Evolutionary conservation across 192 early-diverging fungal genomes (phyloP).

Genomic region (Coemansia sp.): DNA sequence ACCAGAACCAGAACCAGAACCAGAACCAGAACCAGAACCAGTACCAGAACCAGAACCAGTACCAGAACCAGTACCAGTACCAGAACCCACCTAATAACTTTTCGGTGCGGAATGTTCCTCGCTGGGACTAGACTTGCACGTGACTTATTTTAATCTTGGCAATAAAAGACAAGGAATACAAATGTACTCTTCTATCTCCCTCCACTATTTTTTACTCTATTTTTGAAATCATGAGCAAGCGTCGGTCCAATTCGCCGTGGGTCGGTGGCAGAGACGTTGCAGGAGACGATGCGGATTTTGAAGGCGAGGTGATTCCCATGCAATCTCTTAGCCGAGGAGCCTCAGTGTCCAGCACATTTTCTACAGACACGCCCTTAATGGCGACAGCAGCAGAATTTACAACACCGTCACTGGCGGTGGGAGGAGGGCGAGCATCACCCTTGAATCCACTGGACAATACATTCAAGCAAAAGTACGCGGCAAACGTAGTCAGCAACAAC

Average conservation of each 20-base stretch:
- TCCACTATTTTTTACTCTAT: neutral
- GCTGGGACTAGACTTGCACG: slow-evolving; percentile 26
- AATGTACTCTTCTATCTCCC: neutral
- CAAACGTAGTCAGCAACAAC: slow-evolving; percentile 86
- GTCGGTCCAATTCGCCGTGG: slow-evolving; percentile 16
- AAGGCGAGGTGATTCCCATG: slow-evolving; percentile 35
- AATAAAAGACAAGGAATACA: neutral
- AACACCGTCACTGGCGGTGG: neutral
- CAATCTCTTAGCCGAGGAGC: slow-evolving; percentile 31
- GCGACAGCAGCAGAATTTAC: slow-evolving; percentile 20
- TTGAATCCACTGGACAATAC: slow-evolving; percentile 45
- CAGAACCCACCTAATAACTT: slow-evolving; percentile 1
- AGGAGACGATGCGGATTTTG: neutral
- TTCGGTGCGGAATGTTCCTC: slow-evolving; percentile 23
- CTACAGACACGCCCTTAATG: slow-evolving; percentile 50
- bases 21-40: neutral
- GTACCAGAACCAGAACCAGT: neutral
- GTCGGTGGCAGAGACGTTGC: slow-evolving; percentile 2
- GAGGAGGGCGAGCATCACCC: slow-evolving; percentile 32
- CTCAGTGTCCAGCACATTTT: slow-evolving; percentile 33
- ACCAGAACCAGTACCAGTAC: neutral
- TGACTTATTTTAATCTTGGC: neutral
- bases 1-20: too few relatives aligned
- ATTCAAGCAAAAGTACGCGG: slow-evolving; percentile 55
- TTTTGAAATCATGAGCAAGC: slow-evolving; percentile 31